These are phyloP conservation scores for Metschnikowia borealis DNA, from an alignment of 805 yeast genomes.

Conservation along the genomic window DNA sequence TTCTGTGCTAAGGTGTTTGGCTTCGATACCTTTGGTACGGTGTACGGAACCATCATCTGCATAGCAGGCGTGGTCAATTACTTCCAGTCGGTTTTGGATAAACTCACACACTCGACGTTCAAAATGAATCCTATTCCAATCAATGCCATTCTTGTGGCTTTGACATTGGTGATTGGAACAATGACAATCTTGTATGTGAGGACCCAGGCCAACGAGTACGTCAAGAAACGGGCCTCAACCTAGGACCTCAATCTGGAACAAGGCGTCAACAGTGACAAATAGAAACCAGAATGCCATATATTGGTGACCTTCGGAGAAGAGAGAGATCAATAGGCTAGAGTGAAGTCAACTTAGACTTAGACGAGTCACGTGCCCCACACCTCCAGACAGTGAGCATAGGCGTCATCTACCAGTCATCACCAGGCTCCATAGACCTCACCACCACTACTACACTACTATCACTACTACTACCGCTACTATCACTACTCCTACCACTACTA, in stretches of 20 bases:
- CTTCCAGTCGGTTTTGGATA: conserved; percentile 45
- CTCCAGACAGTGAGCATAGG: no score
- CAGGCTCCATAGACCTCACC: no score
- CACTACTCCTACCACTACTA: no score
- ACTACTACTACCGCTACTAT: no score
- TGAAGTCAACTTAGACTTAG: no score
- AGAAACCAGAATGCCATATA: neutral
- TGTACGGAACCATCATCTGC: conserved; percentile 54
- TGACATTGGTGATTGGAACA: conserved; percentile 44
- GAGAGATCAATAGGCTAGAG: no score
- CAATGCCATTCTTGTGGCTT: conserved; percentile 34
- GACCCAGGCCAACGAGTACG: conserved; percentile 9
- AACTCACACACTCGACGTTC: conserved; percentile 47
- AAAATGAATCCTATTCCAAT: conserved; percentile 54
- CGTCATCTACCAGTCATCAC: no score
- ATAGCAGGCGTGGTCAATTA: conserved; percentile 50
- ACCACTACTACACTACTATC: no score
- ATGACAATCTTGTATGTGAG: conserved; percentile 38
- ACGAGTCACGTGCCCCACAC: no score
- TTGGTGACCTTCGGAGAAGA: no score
- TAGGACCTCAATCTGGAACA: no score
- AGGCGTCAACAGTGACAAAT: neutral
- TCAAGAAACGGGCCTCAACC: neutral
- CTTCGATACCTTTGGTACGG: conserved; percentile 55
- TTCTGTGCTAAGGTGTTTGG: conserved; percentile 64